phyloP scores from a whole-genome alignment of 2,329 filamentous ascomycete genomes.

The Trichophyton schoenleinii region DNA sequence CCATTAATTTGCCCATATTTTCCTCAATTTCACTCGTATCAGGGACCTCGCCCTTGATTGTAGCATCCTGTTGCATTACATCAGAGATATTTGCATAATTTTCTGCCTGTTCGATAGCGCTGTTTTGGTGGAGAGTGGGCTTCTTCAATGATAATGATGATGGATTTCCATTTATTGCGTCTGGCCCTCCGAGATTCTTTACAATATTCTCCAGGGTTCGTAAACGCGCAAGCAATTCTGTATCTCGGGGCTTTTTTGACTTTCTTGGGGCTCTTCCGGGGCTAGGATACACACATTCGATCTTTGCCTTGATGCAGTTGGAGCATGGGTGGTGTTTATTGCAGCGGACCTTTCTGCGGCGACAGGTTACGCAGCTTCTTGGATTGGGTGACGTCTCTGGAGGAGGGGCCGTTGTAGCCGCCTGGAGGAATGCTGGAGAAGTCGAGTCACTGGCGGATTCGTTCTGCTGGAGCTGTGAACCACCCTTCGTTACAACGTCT shows the following conservation, averaged over 20 bases:
- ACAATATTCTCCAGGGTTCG: constrained; percentile 49
- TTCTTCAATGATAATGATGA: constrained; percentile 20
- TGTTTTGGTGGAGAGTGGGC: constrained; percentile 7
- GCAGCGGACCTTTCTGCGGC: constrained; percentile 37
- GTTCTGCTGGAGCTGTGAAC: not conserved
- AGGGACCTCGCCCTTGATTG: not conserved
- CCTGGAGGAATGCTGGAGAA: not conserved
- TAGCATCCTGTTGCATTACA: not conserved
- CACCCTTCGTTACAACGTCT: not conserved
- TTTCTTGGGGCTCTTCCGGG: constrained; percentile 50
- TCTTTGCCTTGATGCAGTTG: constrained; percentile 38
- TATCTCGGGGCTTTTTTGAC: constrained; percentile 44
- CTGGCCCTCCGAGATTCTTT: constrained; percentile 33
- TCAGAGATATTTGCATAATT: not conserved
- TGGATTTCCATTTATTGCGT: constrained; percentile 32
- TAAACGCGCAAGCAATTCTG: constrained; percentile 47
- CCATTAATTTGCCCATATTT: constrained; percentile 45
- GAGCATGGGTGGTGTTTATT: constrained; percentile 38
- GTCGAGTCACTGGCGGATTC: not conserved
- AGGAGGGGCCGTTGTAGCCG: not conserved
- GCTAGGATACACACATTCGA: constrained; percentile 51
- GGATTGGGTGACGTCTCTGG: constrained; percentile 19
- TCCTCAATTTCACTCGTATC: constrained; percentile 19
- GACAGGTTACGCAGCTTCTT: constrained; percentile 37
- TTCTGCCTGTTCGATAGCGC: not conserved